Base-by-base conservation (phyloP, 1,139 yeast species). In the Yueomyces sp. region DNA sequence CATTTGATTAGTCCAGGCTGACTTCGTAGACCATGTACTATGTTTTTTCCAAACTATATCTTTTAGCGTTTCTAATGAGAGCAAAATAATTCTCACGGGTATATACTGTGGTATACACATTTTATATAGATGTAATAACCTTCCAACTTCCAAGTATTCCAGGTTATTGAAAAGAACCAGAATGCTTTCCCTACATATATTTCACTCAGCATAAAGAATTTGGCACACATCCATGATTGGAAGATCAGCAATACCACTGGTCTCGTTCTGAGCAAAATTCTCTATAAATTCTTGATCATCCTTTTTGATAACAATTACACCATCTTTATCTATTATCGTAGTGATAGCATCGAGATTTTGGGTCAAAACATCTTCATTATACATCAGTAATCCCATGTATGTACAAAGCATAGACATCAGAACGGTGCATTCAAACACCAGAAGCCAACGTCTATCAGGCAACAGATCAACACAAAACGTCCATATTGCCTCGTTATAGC, bases 211-310 rank as follows among this genome's bases (percentile, higher is more conserved):
- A 51, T 82, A 84, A 30, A 84, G 62, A 0, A 81, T 77, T 45
- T 73, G 71, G 54, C 81, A 79, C 1, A 81, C 94, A 38, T 75
- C 67, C 1, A 76, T 69, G 2, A 83, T 63, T 0, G 95, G 93
- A 41, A 84, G 56, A 58, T 85, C 95, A 76, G 85, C 73, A 6
- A 85, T 89, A 0, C 91, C 94, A 51, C 83, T 81, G 0, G 86
- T 77, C 38, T 51, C 55, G 35, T 45, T 37, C 36, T 34, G 41
- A 46, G 76, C 72, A 46, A 72, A 72, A 49, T 64, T 67, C 2
- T 54, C 56, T 9, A 58, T 42, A 34, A 59, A 54, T 27, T 45
- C 43, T 11, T 63, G 53, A 12, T 65, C 53, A 11, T 76, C 75
- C 32, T 36, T 36, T 9, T 37, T 37, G 6, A 42, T 41, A 3